These are phyloP conservation scores for Apium graveolens DNA, from an alignment of 129 eudicot genomes.

Conservation along the genomic window DNA sequence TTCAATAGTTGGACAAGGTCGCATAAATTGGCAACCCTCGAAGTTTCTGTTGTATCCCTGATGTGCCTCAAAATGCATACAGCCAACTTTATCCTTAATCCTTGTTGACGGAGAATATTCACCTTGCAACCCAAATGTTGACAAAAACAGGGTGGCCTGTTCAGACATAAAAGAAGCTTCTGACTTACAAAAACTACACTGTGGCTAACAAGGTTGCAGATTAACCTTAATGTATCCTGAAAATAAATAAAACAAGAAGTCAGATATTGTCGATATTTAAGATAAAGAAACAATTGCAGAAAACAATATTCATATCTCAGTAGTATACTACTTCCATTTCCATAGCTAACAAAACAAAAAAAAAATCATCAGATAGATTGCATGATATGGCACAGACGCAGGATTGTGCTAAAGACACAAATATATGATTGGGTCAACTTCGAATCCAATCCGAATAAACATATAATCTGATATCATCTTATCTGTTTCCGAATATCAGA, in stretches of 20 bases:
- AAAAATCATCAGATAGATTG: no score
- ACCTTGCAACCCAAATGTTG: constrained; percentile 48
- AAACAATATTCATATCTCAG: background rate
- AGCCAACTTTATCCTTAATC: constrained; percentile 28
- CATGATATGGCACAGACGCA: background rate
- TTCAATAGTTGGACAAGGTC: constrained; percentile 13
- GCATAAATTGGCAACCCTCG: constrained; percentile 22
- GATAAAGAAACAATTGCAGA: background rate
- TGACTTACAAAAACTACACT: constrained; percentile 26
- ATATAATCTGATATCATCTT: no score
- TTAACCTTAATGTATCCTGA: background rate
- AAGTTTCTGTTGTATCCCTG: constrained; percentile 9
- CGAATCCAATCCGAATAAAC: no score
- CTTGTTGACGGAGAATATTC: constrained; percentile 44
- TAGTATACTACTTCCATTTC: no score
- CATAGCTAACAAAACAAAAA: no score
- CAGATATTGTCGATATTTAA: background rate
- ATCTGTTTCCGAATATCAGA: no score
- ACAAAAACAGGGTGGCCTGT: constrained; percentile 32
- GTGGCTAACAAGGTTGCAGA: constrained; percentile 24
- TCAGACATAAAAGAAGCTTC: constrained; percentile 54
- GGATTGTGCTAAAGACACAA: background rate
- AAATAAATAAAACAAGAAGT: background rate
- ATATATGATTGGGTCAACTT: no score
- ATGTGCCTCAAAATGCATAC: constrained; percentile 34